Conservation (phyloP, 1,284 basidiomycete species). For the Melampsora americana region DNA sequence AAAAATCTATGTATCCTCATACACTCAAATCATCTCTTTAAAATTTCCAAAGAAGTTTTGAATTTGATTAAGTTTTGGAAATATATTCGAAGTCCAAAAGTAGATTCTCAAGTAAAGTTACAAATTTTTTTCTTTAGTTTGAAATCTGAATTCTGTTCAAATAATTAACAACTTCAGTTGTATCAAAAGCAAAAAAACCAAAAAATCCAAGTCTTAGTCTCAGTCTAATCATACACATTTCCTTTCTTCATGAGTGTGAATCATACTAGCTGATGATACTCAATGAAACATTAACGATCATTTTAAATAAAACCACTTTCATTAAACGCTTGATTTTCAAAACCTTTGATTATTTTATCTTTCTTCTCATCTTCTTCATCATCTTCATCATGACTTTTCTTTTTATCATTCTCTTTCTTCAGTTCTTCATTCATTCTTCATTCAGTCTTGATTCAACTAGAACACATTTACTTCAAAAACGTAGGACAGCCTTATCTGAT, state of each 20-base stretch:
- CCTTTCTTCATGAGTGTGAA: not conserved
- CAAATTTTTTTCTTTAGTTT: not conserved
- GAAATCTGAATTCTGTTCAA: not conserved
- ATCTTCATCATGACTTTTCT: not conserved
- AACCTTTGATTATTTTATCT: too few relatives aligned
- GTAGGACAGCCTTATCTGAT: conserved; percentile 9
- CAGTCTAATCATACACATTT: not conserved
- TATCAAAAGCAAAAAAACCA: too few relatives aligned
- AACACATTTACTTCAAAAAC: not conserved
- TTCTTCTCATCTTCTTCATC: too few relatives aligned
- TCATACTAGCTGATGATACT: not conserved
- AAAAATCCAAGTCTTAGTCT: too few relatives aligned
- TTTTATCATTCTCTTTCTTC: not conserved
- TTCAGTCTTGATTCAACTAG: not conserved
- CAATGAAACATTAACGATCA: not conserved
- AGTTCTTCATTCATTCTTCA: not conserved
- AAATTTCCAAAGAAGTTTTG: too few relatives aligned
- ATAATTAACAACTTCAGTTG: too few relatives aligned
- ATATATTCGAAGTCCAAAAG: not conserved
- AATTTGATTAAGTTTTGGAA: not conserved
- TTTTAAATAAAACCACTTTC: not conserved
- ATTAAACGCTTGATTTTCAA: not conserved
- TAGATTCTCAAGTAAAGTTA: not conserved
- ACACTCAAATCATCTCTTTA: too few relatives aligned
- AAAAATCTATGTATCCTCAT: too few relatives aligned